These are phyloP conservation scores for Kwoniella europaea DNA, from an alignment of 768 basidiomycete species.

Conservation along the genomic window DNA sequence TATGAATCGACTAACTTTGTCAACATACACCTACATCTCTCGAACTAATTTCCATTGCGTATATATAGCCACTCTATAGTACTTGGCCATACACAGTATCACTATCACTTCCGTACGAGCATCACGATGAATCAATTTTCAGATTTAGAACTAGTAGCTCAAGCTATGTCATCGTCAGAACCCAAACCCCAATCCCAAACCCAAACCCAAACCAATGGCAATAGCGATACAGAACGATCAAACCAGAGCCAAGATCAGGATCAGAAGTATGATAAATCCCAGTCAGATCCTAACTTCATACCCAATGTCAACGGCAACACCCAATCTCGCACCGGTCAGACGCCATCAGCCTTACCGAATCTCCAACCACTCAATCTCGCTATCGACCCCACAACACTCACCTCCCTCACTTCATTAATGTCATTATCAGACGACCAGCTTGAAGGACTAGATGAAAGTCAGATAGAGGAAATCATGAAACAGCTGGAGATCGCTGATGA, in stretches of 20 bases:
- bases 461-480: slow-evolving; percentile 41
- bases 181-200: background rate
- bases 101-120: background rate
- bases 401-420: slow-evolving; percentile 22
- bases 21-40: too few species aligned
- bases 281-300: too few species aligned
- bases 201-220: slow-evolving; percentile 4
- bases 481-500: slow-evolving; percentile 53
- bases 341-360: background rate
- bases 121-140: slow-evolving; percentile 38
- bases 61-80: too few species aligned
- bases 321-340: background rate
- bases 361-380: slow-evolving; percentile 1
- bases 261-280: background rate
- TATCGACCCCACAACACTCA: slow-evolving; percentile 32
- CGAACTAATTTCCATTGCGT: too few species aligned
- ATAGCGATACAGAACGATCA: background rate
- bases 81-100: background rate
- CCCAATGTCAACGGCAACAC: too few species aligned
- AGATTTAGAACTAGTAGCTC: slow-evolving; percentile 53
- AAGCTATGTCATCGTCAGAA: slow-evolving; percentile 44
- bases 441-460: slow-evolving; percentile 25
- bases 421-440: slow-evolving; percentile 1
- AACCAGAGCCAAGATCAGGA: background rate
- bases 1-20: too few species aligned